Conservation (phyloP, 1,284 basidiomycete genomes). For the Ganoderma multipileum region DNA sequence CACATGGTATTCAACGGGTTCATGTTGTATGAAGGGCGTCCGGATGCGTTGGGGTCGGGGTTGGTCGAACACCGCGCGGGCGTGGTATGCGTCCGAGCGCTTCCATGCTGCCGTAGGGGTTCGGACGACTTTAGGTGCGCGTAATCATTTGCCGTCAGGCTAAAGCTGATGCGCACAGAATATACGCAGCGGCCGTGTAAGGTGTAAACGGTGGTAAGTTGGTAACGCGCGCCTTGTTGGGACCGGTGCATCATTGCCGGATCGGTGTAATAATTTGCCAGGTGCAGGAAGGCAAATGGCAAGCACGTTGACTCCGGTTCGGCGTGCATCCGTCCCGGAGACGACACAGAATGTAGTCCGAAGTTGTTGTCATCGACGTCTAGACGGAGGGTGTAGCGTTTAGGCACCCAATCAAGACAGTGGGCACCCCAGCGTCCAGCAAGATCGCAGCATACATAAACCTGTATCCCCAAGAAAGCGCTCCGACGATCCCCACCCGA, state of each 20-base stretch:
- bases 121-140: not conserved
- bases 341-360: not conserved
- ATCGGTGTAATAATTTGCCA: not conserved
- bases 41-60: not conserved
- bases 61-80: slow-evolving; percentile 12
- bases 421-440: not conserved
- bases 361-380: not conserved
- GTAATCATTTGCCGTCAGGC: not conserved
- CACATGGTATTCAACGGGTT: slow-evolving; percentile 8
- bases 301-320: not conserved
- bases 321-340: not conserved
- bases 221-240: not conserved
- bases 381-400: not conserved
- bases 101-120: not conserved
- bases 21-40: slow-evolving; percentile 16
- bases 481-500: not conserved
- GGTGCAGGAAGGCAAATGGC: not conserved
- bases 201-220: not conserved
- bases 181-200: not conserved
- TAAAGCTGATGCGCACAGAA: not conserved
- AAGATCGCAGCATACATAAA: not conserved
- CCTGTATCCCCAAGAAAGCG: not conserved
- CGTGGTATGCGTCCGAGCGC: slow-evolving; percentile 9
- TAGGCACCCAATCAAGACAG: not conserved
- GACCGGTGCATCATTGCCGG: not conserved